Evolutionary conservation across 306 rosid genomes (phyloP).

Genomic region (Chamaecrista fasciculata): DNA sequence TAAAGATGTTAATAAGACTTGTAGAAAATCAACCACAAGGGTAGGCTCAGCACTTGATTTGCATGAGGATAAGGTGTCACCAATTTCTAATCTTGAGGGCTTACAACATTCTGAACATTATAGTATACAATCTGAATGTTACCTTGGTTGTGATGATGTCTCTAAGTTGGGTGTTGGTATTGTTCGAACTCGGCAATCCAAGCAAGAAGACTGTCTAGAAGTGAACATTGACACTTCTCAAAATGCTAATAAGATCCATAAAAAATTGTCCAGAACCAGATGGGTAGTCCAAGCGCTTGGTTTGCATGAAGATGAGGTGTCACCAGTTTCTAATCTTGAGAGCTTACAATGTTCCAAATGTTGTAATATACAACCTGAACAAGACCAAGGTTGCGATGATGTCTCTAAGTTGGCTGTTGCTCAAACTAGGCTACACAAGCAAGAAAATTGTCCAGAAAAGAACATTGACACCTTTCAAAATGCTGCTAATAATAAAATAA

Average conservation of each 20-base stretch:
- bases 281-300: constrained; percentile 25
- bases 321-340: constrained; percentile 33
- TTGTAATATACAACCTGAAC: constrained; percentile 75
- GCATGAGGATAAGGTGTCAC: constrained; percentile 31
- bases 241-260: constrained; percentile 28
- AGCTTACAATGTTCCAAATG: constrained; percentile 86
- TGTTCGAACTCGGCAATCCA: constrained; percentile 53
- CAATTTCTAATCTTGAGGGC: constrained; percentile 39
- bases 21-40: no score
- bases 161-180: constrained; percentile 59
- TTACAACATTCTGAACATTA: constrained; percentile 86
- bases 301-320: constrained; percentile 29
- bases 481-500: constrained; percentile 4
- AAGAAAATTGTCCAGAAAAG: constrained; percentile 23
- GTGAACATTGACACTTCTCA: constrained; percentile 7
- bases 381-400: constrained; percentile 65
- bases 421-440: constrained; percentile 50
- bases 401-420: constrained; percentile 57
- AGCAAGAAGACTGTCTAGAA: constrained; percentile 23
- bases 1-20: constrained; percentile 27
- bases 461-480: constrained; percentile 19
- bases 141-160: constrained; percentile 55
- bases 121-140: constrained; percentile 78
- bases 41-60: constrained; percentile 23
- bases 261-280: no score